Evolutionary conservation across 169 alveolate species (phyloP).

Genomic region (Babesia bovis): DNA sequence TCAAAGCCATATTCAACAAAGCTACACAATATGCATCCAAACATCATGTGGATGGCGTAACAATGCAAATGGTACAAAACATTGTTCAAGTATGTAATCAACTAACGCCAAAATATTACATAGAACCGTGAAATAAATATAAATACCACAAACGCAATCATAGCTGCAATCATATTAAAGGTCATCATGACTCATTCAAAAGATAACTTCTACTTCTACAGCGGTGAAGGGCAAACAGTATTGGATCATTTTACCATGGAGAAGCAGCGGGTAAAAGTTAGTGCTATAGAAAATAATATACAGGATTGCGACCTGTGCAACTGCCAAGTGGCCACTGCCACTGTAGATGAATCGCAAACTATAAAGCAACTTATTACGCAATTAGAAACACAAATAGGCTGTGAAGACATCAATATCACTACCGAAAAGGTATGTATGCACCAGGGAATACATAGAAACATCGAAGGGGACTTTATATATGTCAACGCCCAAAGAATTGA

Average conservation of each 20-base stretch:
- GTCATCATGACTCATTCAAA: not conserved
- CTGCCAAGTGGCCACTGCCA: not conserved
- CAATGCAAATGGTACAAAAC: constrained; percentile 29
- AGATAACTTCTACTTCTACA: constrained; percentile 60
- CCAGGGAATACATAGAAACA: not conserved
- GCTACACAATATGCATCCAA: constrained; percentile 8
- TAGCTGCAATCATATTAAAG: constrained; percentile 32
- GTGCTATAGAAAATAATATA: not conserved
- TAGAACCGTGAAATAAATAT: constrained; percentile 27
- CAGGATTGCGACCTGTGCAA: constrained; percentile 53
- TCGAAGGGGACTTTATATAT: constrained; percentile 28
- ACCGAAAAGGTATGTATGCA: constrained; percentile 6
- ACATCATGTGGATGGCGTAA: constrained; percentile 12
- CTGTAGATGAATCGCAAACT: not conserved
- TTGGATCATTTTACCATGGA: constrained; percentile 22
- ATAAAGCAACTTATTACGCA: constrained; percentile 17
- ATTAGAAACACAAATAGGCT: not conserved
- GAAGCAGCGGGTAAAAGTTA: constrained; percentile 27
- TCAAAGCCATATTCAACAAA: constrained; percentile 17
- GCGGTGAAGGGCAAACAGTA: constrained; percentile 46
- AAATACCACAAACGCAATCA: constrained; percentile 41
- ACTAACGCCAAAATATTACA: not conserved
- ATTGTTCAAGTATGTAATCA: constrained; percentile 20
- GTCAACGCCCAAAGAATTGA: not conserved
- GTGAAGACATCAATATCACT: not conserved